Conservation (phyloP, 2,329 filamentous ascomycete species). For the Atkinsonella texensis region DNA sequence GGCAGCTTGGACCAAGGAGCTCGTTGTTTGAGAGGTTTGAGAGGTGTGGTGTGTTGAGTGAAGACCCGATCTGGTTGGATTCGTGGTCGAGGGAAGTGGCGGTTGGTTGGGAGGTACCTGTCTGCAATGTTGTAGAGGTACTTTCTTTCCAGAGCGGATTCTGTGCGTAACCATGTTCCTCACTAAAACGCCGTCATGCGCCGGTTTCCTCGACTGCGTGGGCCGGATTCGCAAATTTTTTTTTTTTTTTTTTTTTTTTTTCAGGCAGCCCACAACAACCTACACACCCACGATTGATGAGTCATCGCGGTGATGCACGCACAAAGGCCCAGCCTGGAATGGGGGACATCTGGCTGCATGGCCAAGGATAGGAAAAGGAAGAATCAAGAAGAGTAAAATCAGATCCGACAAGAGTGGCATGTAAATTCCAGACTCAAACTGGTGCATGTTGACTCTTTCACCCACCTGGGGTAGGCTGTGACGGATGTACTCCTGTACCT, state of each 20-base stretch:
- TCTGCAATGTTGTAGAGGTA: not conserved
- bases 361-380: not conserved
- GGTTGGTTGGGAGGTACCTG: too few species aligned
- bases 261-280: not conserved
- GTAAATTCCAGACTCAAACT: too few species aligned
- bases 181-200: not conserved
- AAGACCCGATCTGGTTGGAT: too few species aligned
- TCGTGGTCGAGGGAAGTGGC: too few species aligned
- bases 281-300: not conserved
- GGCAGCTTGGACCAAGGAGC: too few species aligned
- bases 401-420: too few species aligned
- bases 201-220: not conserved
- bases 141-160: not conserved
- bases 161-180: not conserved
- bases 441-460: too few species aligned
- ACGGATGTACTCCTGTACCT: too few species aligned
- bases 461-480: too few species aligned
- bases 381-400: not conserved
- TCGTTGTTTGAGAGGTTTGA: too few species aligned
- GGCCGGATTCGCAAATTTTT: not conserved
- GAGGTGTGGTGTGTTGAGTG: too few species aligned
- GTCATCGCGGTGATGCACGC: slow-evolving; percentile 2
- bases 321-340: not conserved
- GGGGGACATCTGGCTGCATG: too few species aligned
- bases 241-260: not conserved